Evolutionary conservation across 2,329 filamentous ascomycete species (phyloP), one percentile per base, ranked within the genome.

Genomic region (Pseudocercospora vitis): DNA sequence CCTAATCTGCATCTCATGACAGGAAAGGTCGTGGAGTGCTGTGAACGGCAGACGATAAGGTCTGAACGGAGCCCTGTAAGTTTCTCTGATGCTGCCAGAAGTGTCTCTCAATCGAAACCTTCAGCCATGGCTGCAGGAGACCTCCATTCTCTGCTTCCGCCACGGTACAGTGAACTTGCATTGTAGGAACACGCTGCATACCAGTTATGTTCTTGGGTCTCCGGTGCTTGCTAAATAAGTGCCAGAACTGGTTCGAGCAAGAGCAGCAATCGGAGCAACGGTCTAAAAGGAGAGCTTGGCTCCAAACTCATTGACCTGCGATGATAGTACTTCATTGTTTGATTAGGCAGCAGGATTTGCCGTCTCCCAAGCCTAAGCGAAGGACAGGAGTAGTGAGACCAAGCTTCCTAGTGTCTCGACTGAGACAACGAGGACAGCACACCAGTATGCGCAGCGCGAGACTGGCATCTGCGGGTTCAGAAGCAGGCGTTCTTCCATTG

Each of bases 171-270:
- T n/a, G n/a, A n/a, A n/a, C n/a, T n/a, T n/a, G n/a, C n/a, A n/a
- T n/a, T n/a, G n/a, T n/a, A n/a, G n/a, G n/a, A n/a, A n/a, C n/a
- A n/a, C n/a, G n/a, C n/a, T n/a, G n/a, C n/a, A n/a, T n/a, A n/a
- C n/a, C n/a, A n/a, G n/a, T n/a, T n/a, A n/a, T n/a, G n/a, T n/a
- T n/a, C n/a, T n/a, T n/a, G n/a, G n/a, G n/a, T n/a, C n/a, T n/a
- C n/a, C n/a, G n/a, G n/a, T n/a, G n/a, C n/a, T n/a, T 51, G 48
- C 26, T 48, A 33, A 14, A 53, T 11, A 9, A 53, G 14, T 18
- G 45, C 46, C 5, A 35, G 3, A 4, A 37, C 18, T 7, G 51
- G 51, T 18, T 53, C 45, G 11, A 53, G 26, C n/a, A 53, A 35
- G 26, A 53, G n/a, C 6, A 53, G 16, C 4, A 48, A 28, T 9